These are phyloP conservation scores for Volutella citrinella DNA, from an alignment of 2,329 filamentous ascomycete species.

Conservation along the genomic window DNA sequence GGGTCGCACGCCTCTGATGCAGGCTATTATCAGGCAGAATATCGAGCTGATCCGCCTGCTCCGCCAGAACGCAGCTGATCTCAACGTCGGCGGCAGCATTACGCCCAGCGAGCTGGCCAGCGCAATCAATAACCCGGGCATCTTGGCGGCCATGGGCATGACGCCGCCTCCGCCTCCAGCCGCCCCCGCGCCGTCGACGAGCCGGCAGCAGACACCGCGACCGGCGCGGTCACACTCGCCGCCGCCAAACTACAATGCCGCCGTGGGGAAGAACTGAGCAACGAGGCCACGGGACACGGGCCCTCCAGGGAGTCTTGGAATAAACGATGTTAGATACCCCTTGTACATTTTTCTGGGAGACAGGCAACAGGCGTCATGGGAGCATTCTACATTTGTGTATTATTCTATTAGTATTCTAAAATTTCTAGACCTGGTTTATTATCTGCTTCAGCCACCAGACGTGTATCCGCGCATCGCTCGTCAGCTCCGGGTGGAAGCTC, in stretches of 20 bases:
- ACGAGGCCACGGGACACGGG: neutral
- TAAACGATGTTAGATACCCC: too few relatives aligned
- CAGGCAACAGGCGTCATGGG: too few relatives aligned
- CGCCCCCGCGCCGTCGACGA: too few relatives aligned
- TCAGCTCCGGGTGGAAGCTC: constrained; percentile 94
- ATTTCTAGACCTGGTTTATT: too few relatives aligned
- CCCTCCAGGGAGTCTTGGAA: too few relatives aligned
- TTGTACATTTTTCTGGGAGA: too few relatives aligned
- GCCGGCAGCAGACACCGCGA: too few relatives aligned
- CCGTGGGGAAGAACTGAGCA: constrained; percentile 12
- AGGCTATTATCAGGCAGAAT: constrained; percentile 28
- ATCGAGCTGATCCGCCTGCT: constrained; percentile 27
- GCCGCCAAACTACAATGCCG: constrained; percentile 20
- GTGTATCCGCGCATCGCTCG: constrained; percentile 83
- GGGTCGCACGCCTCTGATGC: constrained; percentile 30
- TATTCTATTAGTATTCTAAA: too few relatives aligned
- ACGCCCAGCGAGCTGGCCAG: constrained; percentile 22
- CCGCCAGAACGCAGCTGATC: constrained; percentile 24
- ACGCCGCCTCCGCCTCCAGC: too few relatives aligned
- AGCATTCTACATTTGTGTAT: too few relatives aligned
- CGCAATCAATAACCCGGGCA: constrained; percentile 21
- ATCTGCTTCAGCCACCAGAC: constrained; percentile 85
- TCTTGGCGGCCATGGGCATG: constrained; percentile 24
- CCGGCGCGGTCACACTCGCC: constrained; percentile 15
- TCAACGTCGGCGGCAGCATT: constrained; percentile 14